These are phyloP conservation scores for Vanrija humicola DNA, from an alignment of 1,284 basidiomycete species.

Conservation along the genomic window DNA sequence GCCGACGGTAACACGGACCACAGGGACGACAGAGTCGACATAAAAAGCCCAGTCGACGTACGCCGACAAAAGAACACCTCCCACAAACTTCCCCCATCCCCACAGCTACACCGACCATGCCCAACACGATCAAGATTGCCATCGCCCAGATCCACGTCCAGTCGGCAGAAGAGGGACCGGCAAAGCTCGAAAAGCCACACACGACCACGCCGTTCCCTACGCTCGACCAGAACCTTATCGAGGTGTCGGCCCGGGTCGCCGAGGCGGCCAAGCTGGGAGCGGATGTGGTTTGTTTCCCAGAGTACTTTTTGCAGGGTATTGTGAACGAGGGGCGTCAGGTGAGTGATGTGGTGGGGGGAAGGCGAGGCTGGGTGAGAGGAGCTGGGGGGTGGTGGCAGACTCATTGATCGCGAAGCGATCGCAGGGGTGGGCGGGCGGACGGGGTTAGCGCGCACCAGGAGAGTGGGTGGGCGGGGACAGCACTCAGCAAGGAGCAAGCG, in stretches of 20 bases:
- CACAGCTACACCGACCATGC: not conserved
- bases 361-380: too few relatives aligned
- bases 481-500: too few relatives aligned
- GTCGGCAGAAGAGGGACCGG: slow-evolving; percentile 19
- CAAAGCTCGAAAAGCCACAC: slow-evolving; percentile 16
- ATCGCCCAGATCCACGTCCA: slow-evolving; percentile 43
- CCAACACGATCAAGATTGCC: slow-evolving; percentile 25
- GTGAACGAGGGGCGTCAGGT: slow-evolving; percentile 37
- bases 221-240: slow-evolving; percentile 29
- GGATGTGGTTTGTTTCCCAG: slow-evolving; percentile 47
- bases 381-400: too few relatives aligned
- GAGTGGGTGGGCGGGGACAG: too few relatives aligned
- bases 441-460: too few relatives aligned
- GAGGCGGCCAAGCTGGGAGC: slow-evolving; percentile 23
- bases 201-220: slow-evolving; percentile 26
- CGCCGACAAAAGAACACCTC: too few relatives aligned
- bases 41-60: too few relatives aligned
- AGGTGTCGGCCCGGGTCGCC: slow-evolving; percentile 20
- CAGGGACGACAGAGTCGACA: too few relatives aligned
- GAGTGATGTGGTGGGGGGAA: too few relatives aligned
- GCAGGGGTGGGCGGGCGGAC: too few relatives aligned
- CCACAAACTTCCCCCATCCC: not conserved
- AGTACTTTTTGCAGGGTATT: slow-evolving; percentile 49
- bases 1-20: too few relatives aligned
- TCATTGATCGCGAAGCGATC: too few relatives aligned